Conservation (phyloP, 352 stramenopile species). For the Pythium periplocum region DNA sequence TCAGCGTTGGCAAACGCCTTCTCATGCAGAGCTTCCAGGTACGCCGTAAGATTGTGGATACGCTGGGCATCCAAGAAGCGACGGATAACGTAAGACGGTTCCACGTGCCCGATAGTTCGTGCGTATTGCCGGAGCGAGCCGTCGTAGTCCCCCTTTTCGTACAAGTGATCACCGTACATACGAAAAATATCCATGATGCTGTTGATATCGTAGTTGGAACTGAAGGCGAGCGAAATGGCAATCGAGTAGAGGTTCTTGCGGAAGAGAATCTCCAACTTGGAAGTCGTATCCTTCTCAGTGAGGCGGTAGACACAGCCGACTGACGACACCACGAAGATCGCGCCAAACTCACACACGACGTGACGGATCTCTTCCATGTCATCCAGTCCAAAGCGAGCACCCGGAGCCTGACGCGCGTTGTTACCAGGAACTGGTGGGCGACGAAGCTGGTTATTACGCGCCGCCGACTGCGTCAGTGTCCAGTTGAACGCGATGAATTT, state of each 20-base stretch:
- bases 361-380: conserved; percentile 87
- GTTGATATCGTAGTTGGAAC: conserved; percentile 91
- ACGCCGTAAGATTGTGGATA: conserved; percentile 95
- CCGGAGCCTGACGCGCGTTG: conserved; percentile 20
- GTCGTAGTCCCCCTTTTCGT: conserved; percentile 96
- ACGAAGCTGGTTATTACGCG: neutral
- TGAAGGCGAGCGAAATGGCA: conserved; percentile 96
- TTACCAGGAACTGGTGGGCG: conserved; percentile 2
- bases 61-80: conserved; percentile 96
- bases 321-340: conserved; percentile 85
- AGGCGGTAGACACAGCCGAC: conserved; percentile 89
- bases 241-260: conserved; percentile 97
- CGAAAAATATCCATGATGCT: conserved; percentile 96
- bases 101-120: conserved; percentile 95
- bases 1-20: conserved; percentile 89
- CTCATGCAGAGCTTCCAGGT: conserved; percentile 93
- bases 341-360: conserved; percentile 80
- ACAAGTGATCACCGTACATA: conserved; percentile 98
- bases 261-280: conserved; percentile 96
- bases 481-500: conserved; percentile 92
- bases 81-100: conserved; percentile 98
- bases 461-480: conserved; percentile 49
- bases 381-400: conserved; percentile 74
- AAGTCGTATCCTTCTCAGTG: conserved; percentile 93
- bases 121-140: conserved; percentile 96